Base-by-base conservation (phyloP, 2,329 filamentous ascomycete genomes). In the Aspergillus japonicus region DNA sequence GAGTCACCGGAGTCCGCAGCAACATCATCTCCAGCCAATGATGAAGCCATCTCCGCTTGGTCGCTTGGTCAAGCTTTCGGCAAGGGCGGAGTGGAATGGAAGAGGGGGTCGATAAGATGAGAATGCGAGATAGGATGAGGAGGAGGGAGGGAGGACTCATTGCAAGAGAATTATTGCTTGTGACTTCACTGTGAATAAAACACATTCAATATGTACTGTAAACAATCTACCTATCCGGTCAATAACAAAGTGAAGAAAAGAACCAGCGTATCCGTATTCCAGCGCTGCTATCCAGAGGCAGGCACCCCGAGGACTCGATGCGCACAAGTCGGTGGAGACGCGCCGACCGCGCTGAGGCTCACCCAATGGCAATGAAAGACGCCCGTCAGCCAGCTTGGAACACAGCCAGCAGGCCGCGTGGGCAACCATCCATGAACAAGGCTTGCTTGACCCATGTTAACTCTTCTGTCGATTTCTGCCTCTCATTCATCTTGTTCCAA, bases 31-130 rank as follows among this genome's bases (percentile, higher is more conserved):
- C 39, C 39, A 44, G 16, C 39, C 39, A 44, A 44, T 44, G n/a
- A 44, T 44, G 39, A 44, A 19, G 39, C 39, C 39, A 44, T 44
- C 39, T 16, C 39, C 42, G 42, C 26, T 23, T 31, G 19, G 14
- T 16, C 26, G 42, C 26, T 23, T 31, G 19, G 29, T 55, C 53
- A 55, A 55, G 53, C 53, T 55, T 55, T 55, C 53, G 53, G 53
- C 42, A 55, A 19, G 39, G 53, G 53, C 53, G 53, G 53, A 55
- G 47, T 12, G 33, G 33, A 35, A 29, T 29, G 26, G 26, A 26
- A 44, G 42, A 29, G 53, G 31, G 47, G 53, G 35, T 31, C 29
- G 47, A 24, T 12, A 39, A 39, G 50, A 39, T 52, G n/a, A 29
- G 50, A 24, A 33, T 39, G 14, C 19, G 26, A 29, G 26, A 7